Conservation (phyloP, 768 basidiomycete genomes). For the Pulveroboletus sp. region DNA sequence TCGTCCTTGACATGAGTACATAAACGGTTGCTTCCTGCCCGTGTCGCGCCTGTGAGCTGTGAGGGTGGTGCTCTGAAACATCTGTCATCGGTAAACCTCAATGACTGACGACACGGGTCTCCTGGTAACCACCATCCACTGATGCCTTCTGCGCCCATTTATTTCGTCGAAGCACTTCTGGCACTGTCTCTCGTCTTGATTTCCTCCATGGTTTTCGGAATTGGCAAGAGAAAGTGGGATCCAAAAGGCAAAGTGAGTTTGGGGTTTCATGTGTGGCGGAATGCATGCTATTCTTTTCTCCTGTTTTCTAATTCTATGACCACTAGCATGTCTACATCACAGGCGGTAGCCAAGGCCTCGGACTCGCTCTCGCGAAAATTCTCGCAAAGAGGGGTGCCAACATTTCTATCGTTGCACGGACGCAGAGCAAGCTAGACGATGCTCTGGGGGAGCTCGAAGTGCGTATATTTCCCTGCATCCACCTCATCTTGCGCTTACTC, state of each 20-base stretch:
- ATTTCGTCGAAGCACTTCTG: conserved; percentile 5
- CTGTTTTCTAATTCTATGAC: no score
- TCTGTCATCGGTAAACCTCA: no score
- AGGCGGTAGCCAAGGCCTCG: conserved; percentile 79
- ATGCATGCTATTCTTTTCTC: no score
- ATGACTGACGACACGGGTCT: no score
- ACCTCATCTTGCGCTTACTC: background rate
- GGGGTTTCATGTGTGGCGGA: conserved; percentile 63
- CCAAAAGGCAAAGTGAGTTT: conserved; percentile 36
- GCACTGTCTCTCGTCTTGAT: conserved; percentile 8
- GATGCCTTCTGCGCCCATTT: background rate
- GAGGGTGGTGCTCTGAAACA: no score
- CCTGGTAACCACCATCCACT: background rate
- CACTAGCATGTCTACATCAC: conserved; percentile 79
- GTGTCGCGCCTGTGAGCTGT: no score
- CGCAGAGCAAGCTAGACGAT: conserved; percentile 54
- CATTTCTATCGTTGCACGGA: conserved; percentile 41
- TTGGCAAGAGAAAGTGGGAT: conserved; percentile 18
- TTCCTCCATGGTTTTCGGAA: conserved; percentile 18
- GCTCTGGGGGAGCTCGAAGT: conserved; percentile 68
- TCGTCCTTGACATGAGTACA: no score
- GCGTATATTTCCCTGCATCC: conserved; percentile 9
- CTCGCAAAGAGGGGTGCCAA: conserved; percentile 69
- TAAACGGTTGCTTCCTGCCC: no score
- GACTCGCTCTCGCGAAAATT: conserved; percentile 64